These are phyloP conservation scores for Stentor roeselii DNA, from an alignment of 73 alveolate species.

Conservation along the genomic window DNA sequence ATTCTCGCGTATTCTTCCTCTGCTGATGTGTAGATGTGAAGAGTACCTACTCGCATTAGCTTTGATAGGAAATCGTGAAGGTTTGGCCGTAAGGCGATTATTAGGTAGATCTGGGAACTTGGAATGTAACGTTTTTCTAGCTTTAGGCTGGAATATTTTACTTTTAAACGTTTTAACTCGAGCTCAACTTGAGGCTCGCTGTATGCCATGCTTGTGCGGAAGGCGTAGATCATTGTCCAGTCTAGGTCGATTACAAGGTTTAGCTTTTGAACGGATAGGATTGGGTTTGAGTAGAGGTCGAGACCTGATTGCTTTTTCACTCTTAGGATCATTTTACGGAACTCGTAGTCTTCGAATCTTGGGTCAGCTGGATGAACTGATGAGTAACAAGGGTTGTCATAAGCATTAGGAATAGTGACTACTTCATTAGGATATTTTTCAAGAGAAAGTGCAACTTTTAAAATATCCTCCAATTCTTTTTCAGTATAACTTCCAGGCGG, in stretches of 20 bases:
- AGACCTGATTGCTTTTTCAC: neutral
- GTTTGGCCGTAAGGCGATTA: neutral
- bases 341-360: neutral
- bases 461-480: neutral
- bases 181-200: slow-evolving; percentile 1
- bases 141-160: neutral
- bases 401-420: neutral
- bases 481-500: neutral
- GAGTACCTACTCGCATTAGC: neutral
- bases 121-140: neutral
- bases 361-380: slow-evolving; percentile 9
- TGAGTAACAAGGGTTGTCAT: neutral
- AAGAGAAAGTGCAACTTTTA: neutral
- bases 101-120: neutral
- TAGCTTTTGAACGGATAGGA: neutral
- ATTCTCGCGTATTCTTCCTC: slow-evolving; percentile 1
- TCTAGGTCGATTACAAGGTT: neutral
- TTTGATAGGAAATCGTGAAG: neutral
- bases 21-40: slow-evolving; percentile 11
- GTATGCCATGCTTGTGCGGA: neutral
- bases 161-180: neutral
- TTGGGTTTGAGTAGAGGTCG: neutral
- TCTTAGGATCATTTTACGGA: neutral
- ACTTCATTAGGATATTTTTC: neutral
- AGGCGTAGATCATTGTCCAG: slow-evolving; percentile 19